Evolutionary conservation across 2,329 filamentous ascomycete species (phyloP).

Genomic region (Neofusicoccum cordaticola): DNA sequence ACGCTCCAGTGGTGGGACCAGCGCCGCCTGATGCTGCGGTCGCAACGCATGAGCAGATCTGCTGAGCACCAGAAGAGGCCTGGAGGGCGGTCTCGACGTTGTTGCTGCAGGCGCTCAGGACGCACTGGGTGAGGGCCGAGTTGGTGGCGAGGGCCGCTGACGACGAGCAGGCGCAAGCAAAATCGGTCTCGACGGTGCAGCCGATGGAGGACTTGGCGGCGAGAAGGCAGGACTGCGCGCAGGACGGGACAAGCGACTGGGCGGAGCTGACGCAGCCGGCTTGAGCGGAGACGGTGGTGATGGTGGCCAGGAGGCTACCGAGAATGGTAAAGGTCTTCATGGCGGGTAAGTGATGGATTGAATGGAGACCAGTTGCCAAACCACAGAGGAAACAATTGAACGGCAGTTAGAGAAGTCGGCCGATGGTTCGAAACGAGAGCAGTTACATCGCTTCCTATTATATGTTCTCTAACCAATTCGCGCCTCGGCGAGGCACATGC

Average conservation of each 20-base stretch:
- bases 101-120: conserved; percentile 6
- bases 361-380: not conserved
- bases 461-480: not conserved
- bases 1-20: not conserved
- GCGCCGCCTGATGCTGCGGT: not conserved
- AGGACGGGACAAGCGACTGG: conserved; percentile 5
- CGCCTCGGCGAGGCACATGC: conserved; percentile 13
- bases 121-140: not conserved
- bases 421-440: not conserved
- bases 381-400: not conserved
- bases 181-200: conserved; percentile 15
- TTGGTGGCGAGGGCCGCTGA: not conserved
- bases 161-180: conserved; percentile 5
- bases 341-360: not conserved
- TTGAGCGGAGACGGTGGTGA: conserved; percentile 6
- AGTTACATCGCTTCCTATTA: not conserved
- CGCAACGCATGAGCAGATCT: conserved; percentile 12
- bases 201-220: conserved; percentile 5
- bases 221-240: conserved; percentile 11
- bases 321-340: conserved; percentile 6
- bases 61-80: conserved; percentile 5
- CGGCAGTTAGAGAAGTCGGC: not conserved
- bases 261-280: conserved; percentile 14
- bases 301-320: not conserved
- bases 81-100: conserved; percentile 7